phyloP scores from a whole-genome alignment of 2,329 filamentous ascomycete genomes.

The Xylaria polymorpha region DNA sequence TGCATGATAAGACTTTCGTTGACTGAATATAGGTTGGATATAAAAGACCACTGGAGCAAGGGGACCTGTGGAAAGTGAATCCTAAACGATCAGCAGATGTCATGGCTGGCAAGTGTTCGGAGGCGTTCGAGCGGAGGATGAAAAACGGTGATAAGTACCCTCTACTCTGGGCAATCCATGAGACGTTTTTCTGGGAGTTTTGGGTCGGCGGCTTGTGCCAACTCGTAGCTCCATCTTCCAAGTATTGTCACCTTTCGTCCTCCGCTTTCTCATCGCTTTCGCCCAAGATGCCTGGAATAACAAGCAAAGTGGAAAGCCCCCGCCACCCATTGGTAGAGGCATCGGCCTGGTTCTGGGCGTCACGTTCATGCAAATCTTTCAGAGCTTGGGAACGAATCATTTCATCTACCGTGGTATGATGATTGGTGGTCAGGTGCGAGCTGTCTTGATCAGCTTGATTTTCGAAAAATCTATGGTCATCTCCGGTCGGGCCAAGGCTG shows the following conservation, averaged over 20 bases:
- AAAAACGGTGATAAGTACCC: constrained; percentile 77
- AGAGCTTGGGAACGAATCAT: constrained; percentile 85
- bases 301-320: constrained; percentile 58
- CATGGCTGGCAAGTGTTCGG: constrained; percentile 73
- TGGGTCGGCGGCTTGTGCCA: constrained; percentile 84
- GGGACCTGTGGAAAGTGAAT: constrained; percentile 91
- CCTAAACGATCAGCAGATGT: constrained; percentile 78
- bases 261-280: constrained; percentile 88
- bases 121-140: constrained; percentile 75
- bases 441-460: constrained; percentile 84
- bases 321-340: constrained; percentile 78
- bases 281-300: constrained; percentile 82
- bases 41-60: constrained; percentile 81
- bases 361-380: constrained; percentile 83
- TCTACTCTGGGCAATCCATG: constrained; percentile 82
- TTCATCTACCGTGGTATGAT: constrained; percentile 95
- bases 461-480: constrained; percentile 94
- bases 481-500: constrained; percentile 87
- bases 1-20: constrained; percentile 10
- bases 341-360: constrained; percentile 87
- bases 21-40: constrained; percentile 75
- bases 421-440: constrained; percentile 85
- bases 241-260: constrained; percentile 84
- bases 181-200: constrained; percentile 87
- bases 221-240: constrained; percentile 78